A percentile compares a stretch with the other conserved stretches of the same genome.
Evolutionary conservation across 352 stramenopile species (phyloP).

Genomic region (Saprolegnia diclina): DNA sequence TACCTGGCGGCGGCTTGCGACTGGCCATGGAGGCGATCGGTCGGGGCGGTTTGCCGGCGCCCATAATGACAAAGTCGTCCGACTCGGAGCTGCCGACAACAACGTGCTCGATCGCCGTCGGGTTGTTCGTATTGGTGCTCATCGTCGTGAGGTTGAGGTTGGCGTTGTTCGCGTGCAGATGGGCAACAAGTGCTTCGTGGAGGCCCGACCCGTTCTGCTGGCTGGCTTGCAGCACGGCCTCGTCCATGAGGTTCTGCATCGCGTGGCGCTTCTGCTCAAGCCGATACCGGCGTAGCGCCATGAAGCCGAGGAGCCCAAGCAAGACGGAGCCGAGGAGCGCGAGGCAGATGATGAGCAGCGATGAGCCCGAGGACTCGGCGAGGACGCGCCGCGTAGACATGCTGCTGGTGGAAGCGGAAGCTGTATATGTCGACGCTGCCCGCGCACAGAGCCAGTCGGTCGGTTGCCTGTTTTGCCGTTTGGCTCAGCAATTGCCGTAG

Average conservation of each 20-base stretch:
- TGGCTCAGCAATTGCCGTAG: neutral
- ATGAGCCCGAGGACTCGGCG: neutral
- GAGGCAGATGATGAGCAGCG: neutral
- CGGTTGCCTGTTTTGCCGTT: neutral
- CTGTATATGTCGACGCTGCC: no score
- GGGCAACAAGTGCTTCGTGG: neutral
- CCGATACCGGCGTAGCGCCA: neutral
- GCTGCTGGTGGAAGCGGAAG: no score
- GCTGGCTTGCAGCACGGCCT: neutral
- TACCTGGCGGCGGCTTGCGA: neutral
- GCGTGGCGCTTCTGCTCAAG: slow-evolving; percentile 6
- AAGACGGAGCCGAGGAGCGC: neutral
- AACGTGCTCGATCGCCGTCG: slow-evolving; percentile 30
- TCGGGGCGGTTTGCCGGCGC: slow-evolving; percentile 24
- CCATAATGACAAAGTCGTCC: slow-evolving; percentile 33
- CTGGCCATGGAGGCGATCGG: neutral
- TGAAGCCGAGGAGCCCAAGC: neutral
- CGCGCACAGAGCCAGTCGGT: neutral
- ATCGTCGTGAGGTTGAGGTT: no score
- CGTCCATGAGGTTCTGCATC: slow-evolving; percentile 12
- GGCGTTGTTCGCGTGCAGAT: neutral
- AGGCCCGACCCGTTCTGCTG: neutral
- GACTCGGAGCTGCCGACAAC: slow-evolving; percentile 24
- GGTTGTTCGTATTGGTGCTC: slow-evolving; percentile 8
- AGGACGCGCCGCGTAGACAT: neutral